phyloP scores from a whole-genome alignment of 2,329 filamentous ascomycete genomes.

The Fusarium nurragi region DNA sequence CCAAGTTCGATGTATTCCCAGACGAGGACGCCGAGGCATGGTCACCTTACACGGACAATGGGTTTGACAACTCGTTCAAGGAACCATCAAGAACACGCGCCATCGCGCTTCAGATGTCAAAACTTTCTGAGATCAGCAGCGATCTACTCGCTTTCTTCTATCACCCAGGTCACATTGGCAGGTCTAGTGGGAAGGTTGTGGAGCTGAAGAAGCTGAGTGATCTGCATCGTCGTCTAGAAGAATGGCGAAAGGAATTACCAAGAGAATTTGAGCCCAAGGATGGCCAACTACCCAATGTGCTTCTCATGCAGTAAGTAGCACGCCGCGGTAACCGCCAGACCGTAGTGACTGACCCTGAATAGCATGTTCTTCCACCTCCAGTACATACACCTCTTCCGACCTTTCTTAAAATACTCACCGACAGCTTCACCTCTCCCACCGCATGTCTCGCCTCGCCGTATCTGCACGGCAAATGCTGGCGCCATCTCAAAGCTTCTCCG shows the following conservation, averaged over 20 bases:
- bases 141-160: conserved; percentile 92
- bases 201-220: conserved; percentile 95
- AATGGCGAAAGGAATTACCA: conserved; percentile 86
- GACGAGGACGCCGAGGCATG: conserved; percentile 86
- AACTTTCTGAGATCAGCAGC: conserved; percentile 91
- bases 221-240: conserved; percentile 86
- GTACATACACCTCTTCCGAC: conserved; percentile 94
- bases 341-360: conserved; percentile 11
- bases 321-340: neutral
- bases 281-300: conserved; percentile 85
- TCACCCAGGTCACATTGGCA: conserved; percentile 75
- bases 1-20: conserved; percentile 91
- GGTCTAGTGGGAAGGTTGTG: conserved; percentile 75
- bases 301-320: conserved; percentile 79
- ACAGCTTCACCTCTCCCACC: conserved; percentile 82
- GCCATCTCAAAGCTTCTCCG: conserved; percentile 94
- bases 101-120: conserved; percentile 81
- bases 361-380: conserved; percentile 98
- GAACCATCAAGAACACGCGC: conserved; percentile 87
- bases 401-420: conserved; percentile 90
- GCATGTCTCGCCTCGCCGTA: conserved; percentile 88
- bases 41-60: conserved; percentile 88
- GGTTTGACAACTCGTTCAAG: conserved; percentile 74
- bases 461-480: conserved; percentile 89
- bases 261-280: conserved; percentile 90